Conservation (phyloP, 2,329 filamentous ascomycete genomes). For the Pestalotiopsis sp. region DNA sequence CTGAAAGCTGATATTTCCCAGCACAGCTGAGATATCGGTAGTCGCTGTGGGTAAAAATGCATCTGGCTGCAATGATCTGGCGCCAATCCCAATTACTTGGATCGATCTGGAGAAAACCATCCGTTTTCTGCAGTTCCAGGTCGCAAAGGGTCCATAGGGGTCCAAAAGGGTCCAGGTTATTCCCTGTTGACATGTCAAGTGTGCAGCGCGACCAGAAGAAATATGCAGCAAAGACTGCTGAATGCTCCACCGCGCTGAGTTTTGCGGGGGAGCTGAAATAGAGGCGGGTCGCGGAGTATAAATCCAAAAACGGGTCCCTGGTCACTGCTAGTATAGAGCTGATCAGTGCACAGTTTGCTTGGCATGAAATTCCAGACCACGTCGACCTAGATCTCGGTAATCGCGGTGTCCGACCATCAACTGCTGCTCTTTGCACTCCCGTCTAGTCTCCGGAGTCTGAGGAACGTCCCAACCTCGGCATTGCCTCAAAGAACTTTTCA, state of each 20-base stretch:
- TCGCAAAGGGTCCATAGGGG: not conserved
- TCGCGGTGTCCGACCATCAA: too few species aligned
- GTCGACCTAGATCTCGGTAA: too few species aligned
- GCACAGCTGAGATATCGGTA: not conserved
- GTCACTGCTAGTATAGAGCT: not conserved
- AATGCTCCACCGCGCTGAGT: not conserved
- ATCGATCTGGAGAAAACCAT: not conserved
- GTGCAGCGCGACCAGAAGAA: not conserved
- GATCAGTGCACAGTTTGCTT: not conserved
- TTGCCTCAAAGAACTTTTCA: not conserved
- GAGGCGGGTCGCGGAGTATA: not conserved
- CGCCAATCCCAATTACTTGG: not conserved
- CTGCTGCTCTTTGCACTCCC: too few species aligned
- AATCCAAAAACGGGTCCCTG: not conserved
- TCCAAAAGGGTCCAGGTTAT: not conserved
- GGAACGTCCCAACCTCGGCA: not conserved
- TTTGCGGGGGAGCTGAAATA: not conserved
- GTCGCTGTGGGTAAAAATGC: not conserved
- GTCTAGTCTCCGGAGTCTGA: too few species aligned
- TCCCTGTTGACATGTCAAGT: not conserved
- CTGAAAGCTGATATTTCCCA: not conserved
- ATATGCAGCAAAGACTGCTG: not conserved
- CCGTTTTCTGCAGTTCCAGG: not conserved
- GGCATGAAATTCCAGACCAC: not conserved
- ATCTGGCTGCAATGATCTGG: not conserved